A percentile compares a stretch with the other conserved stretches of the same genome.
Conservation (phyloP, 164 flowering plant species). For the Piper longum region DNA sequence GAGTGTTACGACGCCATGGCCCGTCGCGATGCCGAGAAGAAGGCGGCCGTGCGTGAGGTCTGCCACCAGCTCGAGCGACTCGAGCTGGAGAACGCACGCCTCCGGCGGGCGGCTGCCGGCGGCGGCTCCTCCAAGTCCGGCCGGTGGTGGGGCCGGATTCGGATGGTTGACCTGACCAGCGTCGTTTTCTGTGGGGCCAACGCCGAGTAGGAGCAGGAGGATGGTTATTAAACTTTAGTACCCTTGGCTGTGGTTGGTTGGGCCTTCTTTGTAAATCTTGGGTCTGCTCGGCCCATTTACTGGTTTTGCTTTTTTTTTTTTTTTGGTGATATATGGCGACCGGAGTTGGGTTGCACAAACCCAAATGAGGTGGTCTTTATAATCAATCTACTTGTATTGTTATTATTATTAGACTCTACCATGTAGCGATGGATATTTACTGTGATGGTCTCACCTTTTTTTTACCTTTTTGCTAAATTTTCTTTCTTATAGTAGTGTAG, state of each 20-base stretch:
- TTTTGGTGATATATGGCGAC: too few relatives aligned
- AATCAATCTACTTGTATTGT: too few relatives aligned
- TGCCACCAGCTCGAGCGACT: slow-evolving; percentile 23
- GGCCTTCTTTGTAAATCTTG: background rate
- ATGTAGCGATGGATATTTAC: too few relatives aligned
- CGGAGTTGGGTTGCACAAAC: too few relatives aligned
- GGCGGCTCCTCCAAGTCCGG: background rate
- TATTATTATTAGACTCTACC: too few relatives aligned
- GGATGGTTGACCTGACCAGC: slow-evolving; percentile 20
- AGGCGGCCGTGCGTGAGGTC: slow-evolving; percentile 8
- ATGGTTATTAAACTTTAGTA: too few relatives aligned
- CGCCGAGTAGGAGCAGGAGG: background rate
- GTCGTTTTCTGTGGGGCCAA: slow-evolving; percentile 20
- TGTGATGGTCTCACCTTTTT: too few relatives aligned
- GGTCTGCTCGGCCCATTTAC: background rate
- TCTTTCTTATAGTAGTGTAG: too few relatives aligned
- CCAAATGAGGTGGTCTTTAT: too few relatives aligned
- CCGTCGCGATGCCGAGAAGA: slow-evolving; percentile 19
- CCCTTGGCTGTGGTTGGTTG: background rate
- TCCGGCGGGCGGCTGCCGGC: slow-evolving; percentile 7
- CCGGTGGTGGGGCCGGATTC: slow-evolving; percentile 28
- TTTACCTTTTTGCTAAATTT: too few relatives aligned
- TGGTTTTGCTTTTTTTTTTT: too few relatives aligned
- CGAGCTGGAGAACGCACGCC: slow-evolving; percentile 14
- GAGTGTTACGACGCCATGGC: slow-evolving; percentile 33